These are phyloP conservation scores for Aspergillus pseudonomiae DNA, from an alignment of 2,329 filamentous ascomycete species.

Conservation along the genomic window DNA sequence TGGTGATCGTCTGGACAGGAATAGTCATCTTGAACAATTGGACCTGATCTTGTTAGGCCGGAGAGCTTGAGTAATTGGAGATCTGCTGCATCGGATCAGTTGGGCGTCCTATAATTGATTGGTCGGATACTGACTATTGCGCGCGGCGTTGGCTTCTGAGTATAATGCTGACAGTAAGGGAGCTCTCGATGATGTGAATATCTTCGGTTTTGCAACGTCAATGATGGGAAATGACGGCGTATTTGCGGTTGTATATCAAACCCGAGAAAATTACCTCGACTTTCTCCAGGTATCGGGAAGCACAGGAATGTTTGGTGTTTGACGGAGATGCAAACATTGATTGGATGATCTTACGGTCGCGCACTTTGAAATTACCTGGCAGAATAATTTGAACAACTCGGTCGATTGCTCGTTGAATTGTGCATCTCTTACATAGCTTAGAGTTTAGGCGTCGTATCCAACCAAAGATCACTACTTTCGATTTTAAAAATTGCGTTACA, in stretches of 20 bases:
- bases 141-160: neutral
- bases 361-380: neutral
- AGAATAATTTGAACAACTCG: neutral
- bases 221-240: neutral
- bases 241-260: neutral
- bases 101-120: neutral
- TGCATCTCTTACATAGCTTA: neutral
- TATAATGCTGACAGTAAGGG: too few relatives aligned
- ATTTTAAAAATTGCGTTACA: neutral
- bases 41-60: neutral
- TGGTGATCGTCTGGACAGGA: conserved; percentile 58
- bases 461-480: neutral
- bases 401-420: neutral
- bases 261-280: conserved; percentile 16
- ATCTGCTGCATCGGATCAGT: neutral
- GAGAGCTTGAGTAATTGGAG: neutral
- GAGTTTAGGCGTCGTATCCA: neutral
- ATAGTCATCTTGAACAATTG: conserved; percentile 36
- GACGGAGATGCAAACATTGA: conserved; percentile 33
- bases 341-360: neutral
- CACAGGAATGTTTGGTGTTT: conserved; percentile 28
- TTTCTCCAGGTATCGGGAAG: conserved; percentile 8
- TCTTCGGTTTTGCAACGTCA: neutral
- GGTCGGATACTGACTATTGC: neutral
- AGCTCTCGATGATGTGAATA: neutral